Conservation (phyloP, 2,329 filamentous ascomycete genomes). For the Chlorencoelia australis region DNA sequence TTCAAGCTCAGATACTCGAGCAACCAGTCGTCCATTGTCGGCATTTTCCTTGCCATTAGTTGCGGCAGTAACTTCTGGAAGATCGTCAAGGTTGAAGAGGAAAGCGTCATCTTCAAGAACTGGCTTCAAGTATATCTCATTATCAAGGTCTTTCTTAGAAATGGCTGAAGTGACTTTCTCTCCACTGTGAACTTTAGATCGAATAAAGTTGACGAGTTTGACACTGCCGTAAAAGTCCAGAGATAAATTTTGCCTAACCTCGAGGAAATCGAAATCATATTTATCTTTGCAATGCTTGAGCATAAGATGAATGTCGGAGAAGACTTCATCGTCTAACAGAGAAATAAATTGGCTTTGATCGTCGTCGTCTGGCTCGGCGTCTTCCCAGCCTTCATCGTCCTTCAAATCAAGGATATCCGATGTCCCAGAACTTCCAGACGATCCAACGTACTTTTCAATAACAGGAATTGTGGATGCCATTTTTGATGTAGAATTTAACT, state of each 20-base stretch:
- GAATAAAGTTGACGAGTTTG: constrained; percentile 63
- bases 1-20: constrained; percentile 30
- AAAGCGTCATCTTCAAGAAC: constrained; percentile 83
- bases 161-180: constrained; percentile 38
- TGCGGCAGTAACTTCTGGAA: constrained; percentile 38
- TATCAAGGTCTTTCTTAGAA: constrained; percentile 51
- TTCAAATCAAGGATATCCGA: constrained; percentile 33
- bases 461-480: constrained; percentile 15
- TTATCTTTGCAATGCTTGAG: constrained; percentile 57
- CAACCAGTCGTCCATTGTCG: constrained; percentile 20
- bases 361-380: constrained; percentile 52
- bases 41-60: constrained; percentile 21
- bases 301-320: constrained; percentile 55
- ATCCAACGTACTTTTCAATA: constrained; percentile 13
- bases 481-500: neutral
- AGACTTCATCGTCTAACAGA: constrained; percentile 57
- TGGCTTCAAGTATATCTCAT: constrained; percentile 74
- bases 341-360: constrained; percentile 51
- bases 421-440: constrained; percentile 31
- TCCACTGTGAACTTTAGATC: constrained; percentile 36
- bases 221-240: constrained; percentile 66
- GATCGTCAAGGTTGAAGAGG: constrained; percentile 77
- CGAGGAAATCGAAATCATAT: constrained; percentile 56
- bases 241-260: constrained; percentile 43
- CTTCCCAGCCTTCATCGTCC: constrained; percentile 44